phyloP scores from a whole-genome alignment of 768 basidiomycete species.

The Leucosporidium creatinivorum region DNA sequence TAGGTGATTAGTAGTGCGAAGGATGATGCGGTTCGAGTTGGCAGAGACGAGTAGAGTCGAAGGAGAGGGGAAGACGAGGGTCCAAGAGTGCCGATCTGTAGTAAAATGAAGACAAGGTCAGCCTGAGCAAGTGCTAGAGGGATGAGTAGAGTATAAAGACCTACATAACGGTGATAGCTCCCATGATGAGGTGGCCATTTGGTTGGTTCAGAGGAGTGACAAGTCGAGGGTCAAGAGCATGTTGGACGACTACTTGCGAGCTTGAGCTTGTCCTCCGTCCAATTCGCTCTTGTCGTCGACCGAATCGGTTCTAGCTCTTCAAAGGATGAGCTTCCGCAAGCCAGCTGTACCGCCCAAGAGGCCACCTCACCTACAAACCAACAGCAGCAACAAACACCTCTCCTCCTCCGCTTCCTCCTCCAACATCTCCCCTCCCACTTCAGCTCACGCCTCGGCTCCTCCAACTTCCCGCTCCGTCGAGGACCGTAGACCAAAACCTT shows the following conservation, averaged over 20 bases:
- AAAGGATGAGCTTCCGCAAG: no score
- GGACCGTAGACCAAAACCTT: not conserved
- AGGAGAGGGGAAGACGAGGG: not conserved
- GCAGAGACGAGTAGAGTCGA: conserved; percentile 5
- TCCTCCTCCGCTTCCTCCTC: not conserved
- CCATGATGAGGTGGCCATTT: conserved; percentile 9
- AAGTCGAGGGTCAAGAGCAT: no score
- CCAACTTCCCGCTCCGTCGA: not conserved
- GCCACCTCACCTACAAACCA: no score
- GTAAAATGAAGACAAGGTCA: not conserved
- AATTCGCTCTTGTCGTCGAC: no score
- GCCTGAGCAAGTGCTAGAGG: no score
- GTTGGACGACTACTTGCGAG: no score
- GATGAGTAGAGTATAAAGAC: not conserved
- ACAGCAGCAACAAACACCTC: not conserved
- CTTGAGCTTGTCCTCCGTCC: no score
- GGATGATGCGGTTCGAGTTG: conserved; percentile 21
- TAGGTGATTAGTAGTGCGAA: conserved; percentile 14
- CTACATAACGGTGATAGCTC: conserved; percentile 25
- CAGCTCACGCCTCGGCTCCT: not conserved
- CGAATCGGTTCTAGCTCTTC: no score
- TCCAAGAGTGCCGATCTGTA: conserved; percentile 22
- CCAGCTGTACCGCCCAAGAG: no score
- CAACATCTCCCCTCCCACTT: not conserved
- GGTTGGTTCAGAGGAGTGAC: no score